Conservation (phyloP, 1,139 yeast species). For the Debaryomyces psychrophilus region DNA sequence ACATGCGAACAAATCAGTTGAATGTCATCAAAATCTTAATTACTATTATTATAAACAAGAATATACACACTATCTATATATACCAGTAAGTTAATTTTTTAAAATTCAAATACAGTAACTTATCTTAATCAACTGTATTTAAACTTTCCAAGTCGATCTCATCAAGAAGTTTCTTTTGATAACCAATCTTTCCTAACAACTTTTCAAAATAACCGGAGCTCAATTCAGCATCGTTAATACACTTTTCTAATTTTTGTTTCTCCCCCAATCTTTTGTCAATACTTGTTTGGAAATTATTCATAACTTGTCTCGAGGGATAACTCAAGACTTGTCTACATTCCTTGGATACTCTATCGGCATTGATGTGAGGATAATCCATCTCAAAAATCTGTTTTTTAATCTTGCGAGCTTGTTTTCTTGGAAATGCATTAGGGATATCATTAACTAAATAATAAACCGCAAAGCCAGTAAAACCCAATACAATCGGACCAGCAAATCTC, state of each 20-base stretch:
- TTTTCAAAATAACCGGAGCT: conserved; percentile 64
- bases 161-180: conserved; percentile 50
- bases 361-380: conserved; percentile 75
- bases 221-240: conserved; percentile 59
- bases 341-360: conserved; percentile 75
- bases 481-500: conserved; percentile 48
- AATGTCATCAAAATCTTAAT: neutral
- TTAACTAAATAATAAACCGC: conserved; percentile 67
- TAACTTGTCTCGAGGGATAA: conserved; percentile 82
- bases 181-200: conserved; percentile 49
- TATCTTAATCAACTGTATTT: conserved; percentile 43
- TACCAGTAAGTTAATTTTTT: neutral
- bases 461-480: conserved; percentile 56
- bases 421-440: conserved; percentile 89
- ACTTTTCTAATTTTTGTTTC: conserved; percentile 57
- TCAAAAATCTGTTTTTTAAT: conserved; percentile 62
- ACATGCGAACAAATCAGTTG: neutral
- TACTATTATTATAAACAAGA: conserved; percentile 8
- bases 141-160: conserved; percentile 58
- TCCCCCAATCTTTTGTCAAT: conserved; percentile 66
- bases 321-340: conserved; percentile 83
- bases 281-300: conserved; percentile 70
- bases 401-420: conserved; percentile 77
- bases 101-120: neutral
- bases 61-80: conserved; percentile 6